A percentile compares a stretch with the other conserved stretches of the same genome.
These are phyloP conservation scores for Linnemannia exigua DNA, from an alignment of 192 early-diverging fungal genomes.

Conservation along the genomic window DNA sequence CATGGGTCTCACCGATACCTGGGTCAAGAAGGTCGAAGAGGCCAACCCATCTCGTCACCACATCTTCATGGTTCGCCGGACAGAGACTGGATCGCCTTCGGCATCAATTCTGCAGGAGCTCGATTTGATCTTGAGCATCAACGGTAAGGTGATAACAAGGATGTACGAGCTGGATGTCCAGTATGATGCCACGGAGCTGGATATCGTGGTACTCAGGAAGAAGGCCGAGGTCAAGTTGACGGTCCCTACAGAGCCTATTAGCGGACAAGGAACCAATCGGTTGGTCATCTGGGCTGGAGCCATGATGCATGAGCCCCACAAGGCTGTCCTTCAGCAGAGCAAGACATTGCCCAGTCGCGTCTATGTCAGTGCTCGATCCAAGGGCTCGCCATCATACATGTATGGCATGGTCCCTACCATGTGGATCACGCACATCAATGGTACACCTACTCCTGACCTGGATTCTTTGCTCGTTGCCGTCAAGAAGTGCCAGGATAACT, in stretches of 20 bases:
- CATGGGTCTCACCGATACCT: slow-evolving; percentile 70
- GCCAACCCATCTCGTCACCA: slow-evolving; percentile 66
- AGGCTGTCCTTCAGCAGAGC: slow-evolving; percentile 76
- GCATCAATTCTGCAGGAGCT: slow-evolving; percentile 71
- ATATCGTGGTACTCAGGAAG: slow-evolving; percentile 77
- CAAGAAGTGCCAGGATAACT: slow-evolving; percentile 68
- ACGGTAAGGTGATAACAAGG: slow-evolving; percentile 73
- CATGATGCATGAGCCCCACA: slow-evolving; percentile 80
- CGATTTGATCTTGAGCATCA: slow-evolving; percentile 78
- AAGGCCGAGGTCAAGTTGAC: slow-evolving; percentile 79
- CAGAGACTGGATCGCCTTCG: slow-evolving; percentile 72
- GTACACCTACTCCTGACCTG: slow-evolving; percentile 66
- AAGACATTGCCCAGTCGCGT: slow-evolving; percentile 76
- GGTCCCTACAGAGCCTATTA: slow-evolving; percentile 76
- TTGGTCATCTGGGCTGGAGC: slow-evolving; percentile 91
- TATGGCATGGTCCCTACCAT: slow-evolving; percentile 75
- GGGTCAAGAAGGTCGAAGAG: slow-evolving; percentile 71
- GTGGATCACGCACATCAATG: slow-evolving; percentile 84
- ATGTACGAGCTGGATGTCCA: slow-evolving; percentile 76
- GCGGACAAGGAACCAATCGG: slow-evolving; percentile 72
- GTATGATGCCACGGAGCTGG: slow-evolving; percentile 66
- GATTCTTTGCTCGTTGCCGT: slow-evolving; percentile 75
- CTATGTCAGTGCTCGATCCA: slow-evolving; percentile 66
- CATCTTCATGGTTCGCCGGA: slow-evolving; percentile 71
- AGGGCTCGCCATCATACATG: slow-evolving; percentile 75